phyloP scores from a whole-genome alignment of 129 eudicot genomes.

The carrot (Daucus carota) region DNA sequence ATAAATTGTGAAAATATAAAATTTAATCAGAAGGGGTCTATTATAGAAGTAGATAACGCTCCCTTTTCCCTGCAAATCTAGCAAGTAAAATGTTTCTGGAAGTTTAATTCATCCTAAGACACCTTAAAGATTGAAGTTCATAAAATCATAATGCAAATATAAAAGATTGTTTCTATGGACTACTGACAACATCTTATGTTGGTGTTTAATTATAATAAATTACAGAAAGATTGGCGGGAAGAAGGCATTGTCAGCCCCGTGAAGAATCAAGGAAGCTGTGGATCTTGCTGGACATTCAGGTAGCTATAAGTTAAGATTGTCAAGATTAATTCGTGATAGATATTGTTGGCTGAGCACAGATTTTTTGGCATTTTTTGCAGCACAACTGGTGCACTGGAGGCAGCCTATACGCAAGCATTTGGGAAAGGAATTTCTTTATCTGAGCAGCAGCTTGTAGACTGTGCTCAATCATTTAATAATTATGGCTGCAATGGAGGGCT shows the following conservation, averaged over 20 bases:
- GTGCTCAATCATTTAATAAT: conserved; percentile 82
- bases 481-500: conserved; percentile 85
- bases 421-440: conserved; percentile 77
- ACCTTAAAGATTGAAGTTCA: neutral
- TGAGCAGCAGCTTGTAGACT: conserved; percentile 98
- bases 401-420: conserved; percentile 88
- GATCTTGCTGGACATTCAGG: conserved; percentile 99
- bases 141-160: neutral
- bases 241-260: conserved; percentile 84
- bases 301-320: conserved; percentile 6
- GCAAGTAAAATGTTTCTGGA: neutral
- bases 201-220: conserved; percentile 1
- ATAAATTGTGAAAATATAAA: neutral
- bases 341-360: neutral
- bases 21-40: neutral
- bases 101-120: neutral
- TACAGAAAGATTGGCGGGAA: conserved; percentile 96
- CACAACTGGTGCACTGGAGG: conserved; percentile 95
- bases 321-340: neutral
- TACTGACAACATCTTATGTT: conserved; percentile 11
- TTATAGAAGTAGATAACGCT: neutral
- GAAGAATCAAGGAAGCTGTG: conserved; percentile 83
- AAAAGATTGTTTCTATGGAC: neutral
- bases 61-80: neutral
- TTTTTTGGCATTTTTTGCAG: conserved; percentile 28